Evolutionary conservation across 2,329 filamentous ascomycete species (phyloP).

Genomic region (Aureobasidium sp.): DNA sequence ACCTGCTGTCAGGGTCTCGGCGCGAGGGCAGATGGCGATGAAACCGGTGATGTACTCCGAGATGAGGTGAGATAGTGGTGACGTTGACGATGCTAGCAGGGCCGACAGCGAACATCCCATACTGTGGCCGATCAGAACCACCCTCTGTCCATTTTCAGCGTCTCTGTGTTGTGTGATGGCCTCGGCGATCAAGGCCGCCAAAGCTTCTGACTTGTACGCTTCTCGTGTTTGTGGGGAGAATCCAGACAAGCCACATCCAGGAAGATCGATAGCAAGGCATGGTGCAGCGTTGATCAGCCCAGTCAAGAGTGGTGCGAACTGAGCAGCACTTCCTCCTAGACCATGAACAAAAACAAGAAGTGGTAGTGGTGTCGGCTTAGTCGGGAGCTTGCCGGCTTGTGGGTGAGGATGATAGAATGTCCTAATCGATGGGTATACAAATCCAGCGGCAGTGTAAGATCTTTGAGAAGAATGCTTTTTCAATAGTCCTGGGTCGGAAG

Average conservation of each 20-base stretch:
- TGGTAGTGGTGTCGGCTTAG: constrained; percentile 63
- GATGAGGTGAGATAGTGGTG: constrained; percentile 44
- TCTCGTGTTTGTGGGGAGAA: constrained; percentile 63
- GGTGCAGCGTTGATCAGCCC: constrained; percentile 76
- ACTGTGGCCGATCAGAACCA: constrained; percentile 80
- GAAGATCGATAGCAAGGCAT: constrained; percentile 80
- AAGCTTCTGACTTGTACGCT: constrained; percentile 68
- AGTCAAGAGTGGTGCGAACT: constrained; percentile 73
- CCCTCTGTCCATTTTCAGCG: constrained; percentile 52
- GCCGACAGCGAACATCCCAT: constrained; percentile 77
- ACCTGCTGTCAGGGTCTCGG: constrained; percentile 41
- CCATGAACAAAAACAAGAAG: constrained; percentile 88
- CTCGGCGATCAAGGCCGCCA: constrained; percentile 64
- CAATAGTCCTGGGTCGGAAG: constrained; percentile 69
- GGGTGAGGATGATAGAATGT: constrained; percentile 77
- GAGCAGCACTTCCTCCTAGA: constrained; percentile 81
- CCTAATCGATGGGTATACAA: constrained; percentile 66
- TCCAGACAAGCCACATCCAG: constrained; percentile 75
- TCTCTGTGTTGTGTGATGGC: constrained; percentile 68
- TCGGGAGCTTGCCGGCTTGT: constrained; percentile 72
- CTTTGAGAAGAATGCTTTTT: constrained; percentile 64
- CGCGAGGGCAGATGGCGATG: constrained; percentile 71
- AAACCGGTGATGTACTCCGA: constrained; percentile 62
- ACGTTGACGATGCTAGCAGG: constrained; percentile 55
- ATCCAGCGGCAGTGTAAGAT: constrained; percentile 54